Conservation (phyloP, 306 rosid species). For the Prunus mongolica region DNA sequence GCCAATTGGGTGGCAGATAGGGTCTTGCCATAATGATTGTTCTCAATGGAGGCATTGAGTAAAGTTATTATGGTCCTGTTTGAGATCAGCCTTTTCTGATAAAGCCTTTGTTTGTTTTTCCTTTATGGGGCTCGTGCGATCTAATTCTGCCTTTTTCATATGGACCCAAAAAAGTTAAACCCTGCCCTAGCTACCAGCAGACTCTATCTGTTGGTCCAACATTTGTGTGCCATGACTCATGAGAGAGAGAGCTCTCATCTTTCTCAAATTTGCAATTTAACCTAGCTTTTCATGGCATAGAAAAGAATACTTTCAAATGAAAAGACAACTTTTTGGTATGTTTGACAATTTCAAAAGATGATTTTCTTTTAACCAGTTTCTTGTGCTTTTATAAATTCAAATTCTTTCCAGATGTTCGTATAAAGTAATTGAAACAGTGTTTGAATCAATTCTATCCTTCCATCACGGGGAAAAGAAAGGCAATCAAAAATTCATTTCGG, state of each 20-base stretch:
- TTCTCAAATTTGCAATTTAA: too few relatives aligned
- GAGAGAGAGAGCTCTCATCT: too few relatives aligned
- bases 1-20: neutral
- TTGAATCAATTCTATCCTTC: neutral
- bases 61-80: neutral
- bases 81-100: constrained; percentile 10
- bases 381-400: too few relatives aligned
- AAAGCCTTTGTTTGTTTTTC: neutral
- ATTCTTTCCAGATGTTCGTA: too few relatives aligned
- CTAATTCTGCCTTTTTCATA: neutral
- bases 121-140: neutral
- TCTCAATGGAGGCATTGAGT: constrained; percentile 15
- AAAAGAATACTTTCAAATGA: too few relatives aligned
- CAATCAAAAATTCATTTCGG: neutral
- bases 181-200: too few relatives aligned
- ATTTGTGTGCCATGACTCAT: too few relatives aligned
- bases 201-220: too few relatives aligned
- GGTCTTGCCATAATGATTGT: neutral
- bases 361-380: too few relatives aligned
- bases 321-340: too few relatives aligned
- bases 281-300: too few relatives aligned
- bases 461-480: neutral
- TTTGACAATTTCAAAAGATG: too few relatives aligned
- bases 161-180: neutral
- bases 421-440: neutral